Base-by-base conservation (phyloP, 148 eudicot genomes). In the Hydrangea macrophylla region DNA sequence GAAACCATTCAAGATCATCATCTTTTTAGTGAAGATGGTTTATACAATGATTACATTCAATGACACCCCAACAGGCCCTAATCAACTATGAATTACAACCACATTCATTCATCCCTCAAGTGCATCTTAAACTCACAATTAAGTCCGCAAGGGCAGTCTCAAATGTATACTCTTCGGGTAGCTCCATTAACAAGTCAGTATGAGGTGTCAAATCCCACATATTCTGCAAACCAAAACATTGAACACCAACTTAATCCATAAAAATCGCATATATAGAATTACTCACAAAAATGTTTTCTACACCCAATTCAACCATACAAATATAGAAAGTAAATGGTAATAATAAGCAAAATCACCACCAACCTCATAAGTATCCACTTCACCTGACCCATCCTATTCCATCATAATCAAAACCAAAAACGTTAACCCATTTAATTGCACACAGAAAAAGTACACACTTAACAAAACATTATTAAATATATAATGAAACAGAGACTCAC, bases 161-260 rank as follows among this genome's bases (percentile, higher is more conserved):
- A 60, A 84, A 90, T 1, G 87, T 80, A 61, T 85, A 88, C 30
- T 90, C 93, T 17, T 76, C 83, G 0, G 96, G 96, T 10, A 90
- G 84, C 79, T 90, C 92, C 64, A 33, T 77, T 60, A 90, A 37
- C 70, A 90, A 75, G 37, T 90, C 90, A 0, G 87, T 80, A 60
- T 83, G 90, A 4, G 96, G 96, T 4, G 96, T 90, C 64, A 90
- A 82, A 70, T 90, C 93, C 96, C 96, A 90, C 96, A 90, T 90
- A 66, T 84, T 83, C 90, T 88, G 36, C 42, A 62, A 58, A 65
- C 18, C 70, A 23, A 58, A 36, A 53, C 42, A 58, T 1, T 13
- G 3, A 8, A 48, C 23, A 5, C 12, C 8, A 24, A 55, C 12
- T 39, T 1, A 23, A 53, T 61, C 57, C 30, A n/a, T 26, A 9